Percentiles rank a stretch among this genome's conserved stretches.
Evolutionary conservation across 2,329 filamentous ascomycete species (phyloP).

Genomic region (Trichoderma pleuroti): DNA sequence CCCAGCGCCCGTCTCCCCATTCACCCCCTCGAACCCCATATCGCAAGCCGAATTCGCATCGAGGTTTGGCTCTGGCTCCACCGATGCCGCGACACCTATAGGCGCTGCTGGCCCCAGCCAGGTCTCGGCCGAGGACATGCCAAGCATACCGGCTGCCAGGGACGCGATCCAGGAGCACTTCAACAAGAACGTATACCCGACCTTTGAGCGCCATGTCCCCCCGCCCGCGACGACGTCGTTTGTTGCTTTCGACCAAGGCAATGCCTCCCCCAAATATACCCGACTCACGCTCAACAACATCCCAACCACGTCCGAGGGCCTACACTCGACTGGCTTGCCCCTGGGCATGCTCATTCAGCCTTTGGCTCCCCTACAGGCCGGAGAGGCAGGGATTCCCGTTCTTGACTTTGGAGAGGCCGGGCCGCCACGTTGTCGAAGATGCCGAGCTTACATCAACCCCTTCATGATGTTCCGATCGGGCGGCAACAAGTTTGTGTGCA

Average conservation of each 20-base stretch:
- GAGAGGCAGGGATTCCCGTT: conserved; percentile 83
- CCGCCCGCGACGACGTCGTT: conserved; percentile 86
- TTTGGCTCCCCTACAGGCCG: conserved; percentile 74
- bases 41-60: conserved; percentile 28
- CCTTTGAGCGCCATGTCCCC: conserved; percentile 89
- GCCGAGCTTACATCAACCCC: conserved; percentile 95
- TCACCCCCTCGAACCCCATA: conserved; percentile 25
- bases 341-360: conserved; percentile 88
- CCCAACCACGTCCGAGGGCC: conserved; percentile 73
- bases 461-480: conserved; percentile 97
- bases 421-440: conserved; percentile 86
- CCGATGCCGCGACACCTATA: conserved; percentile 33
- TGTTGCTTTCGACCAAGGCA: conserved; percentile 93
- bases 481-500: conserved; percentile 96
- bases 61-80: conserved; percentile 22
- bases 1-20: conserved; percentile 52
- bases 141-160: conserved; percentile 81
- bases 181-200: conserved; percentile 83
- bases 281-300: conserved; percentile 92
- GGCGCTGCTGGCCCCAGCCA: conserved; percentile 40
- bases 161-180: conserved; percentile 82
- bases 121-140: conserved; percentile 88
- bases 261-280: conserved; percentile 90
- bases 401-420: conserved; percentile 91
- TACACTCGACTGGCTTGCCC: conserved; percentile 76